Percentiles rank a stretch among this genome's conserved stretches.
phyloP scores from a whole-genome alignment of 1,139 yeast genomes.

The Arxiozyma slooffiae region DNA sequence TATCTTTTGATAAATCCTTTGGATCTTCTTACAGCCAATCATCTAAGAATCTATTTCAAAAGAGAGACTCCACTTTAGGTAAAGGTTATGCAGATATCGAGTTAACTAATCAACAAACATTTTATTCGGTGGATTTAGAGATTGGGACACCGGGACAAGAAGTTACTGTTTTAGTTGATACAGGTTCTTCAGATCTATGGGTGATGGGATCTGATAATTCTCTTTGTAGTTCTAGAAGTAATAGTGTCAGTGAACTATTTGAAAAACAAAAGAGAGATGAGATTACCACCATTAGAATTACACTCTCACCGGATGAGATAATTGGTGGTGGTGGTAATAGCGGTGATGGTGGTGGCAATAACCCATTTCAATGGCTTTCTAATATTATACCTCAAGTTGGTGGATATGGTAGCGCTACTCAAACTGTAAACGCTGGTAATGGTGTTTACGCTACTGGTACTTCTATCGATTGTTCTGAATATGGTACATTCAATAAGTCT shows the following conservation, averaged over 20 bases:
- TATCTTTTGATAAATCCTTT: conserved; percentile 8
- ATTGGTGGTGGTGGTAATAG: background rate
- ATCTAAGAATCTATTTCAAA: conserved; percentile 5
- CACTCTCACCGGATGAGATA: background rate
- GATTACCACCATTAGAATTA: background rate
- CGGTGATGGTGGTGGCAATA: background rate
- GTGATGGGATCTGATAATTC: conserved; percentile 31
- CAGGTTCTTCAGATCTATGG: conserved; percentile 72
- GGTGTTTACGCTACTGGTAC: conserved; percentile 1
- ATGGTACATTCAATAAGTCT: conserved; percentile 38
- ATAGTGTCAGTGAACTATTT: conserved; percentile 14
- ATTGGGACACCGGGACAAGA: conserved; percentile 49
- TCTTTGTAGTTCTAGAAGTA: conserved; percentile 9
- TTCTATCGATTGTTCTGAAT: conserved; percentile 27
- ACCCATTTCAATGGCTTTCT: conserved; percentile 1
- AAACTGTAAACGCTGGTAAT: background rate
- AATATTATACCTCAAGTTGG: background rate
- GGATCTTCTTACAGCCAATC: conserved; percentile 6
- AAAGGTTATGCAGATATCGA: conserved; percentile 13
- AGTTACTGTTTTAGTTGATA: conserved; percentile 50
- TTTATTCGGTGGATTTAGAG: conserved; percentile 23
- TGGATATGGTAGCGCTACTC: background rate
- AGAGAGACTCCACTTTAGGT: conserved; percentile 9
- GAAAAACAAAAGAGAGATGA: background rate
- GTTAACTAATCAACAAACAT: conserved; percentile 20